Evolutionary conservation across 1,284 basidiomycete genomes (phyloP).

Genomic region (Pterulicium gracile): DNA sequence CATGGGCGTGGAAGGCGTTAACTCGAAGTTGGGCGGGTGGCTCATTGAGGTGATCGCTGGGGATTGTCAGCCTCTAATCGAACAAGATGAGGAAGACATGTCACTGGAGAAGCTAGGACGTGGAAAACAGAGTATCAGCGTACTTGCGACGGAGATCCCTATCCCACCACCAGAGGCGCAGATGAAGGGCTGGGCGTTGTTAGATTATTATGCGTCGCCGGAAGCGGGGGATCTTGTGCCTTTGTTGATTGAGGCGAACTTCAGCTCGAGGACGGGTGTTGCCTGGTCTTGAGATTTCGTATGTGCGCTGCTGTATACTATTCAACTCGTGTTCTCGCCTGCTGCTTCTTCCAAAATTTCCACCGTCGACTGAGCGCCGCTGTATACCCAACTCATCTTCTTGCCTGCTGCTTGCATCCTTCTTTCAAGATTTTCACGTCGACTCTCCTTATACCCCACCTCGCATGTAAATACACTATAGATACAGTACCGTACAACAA

Average conservation of each 20-base stretch:
- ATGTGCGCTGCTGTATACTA: too few relatives aligned
- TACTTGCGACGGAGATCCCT: constrained; percentile 18
- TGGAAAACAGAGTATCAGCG: constrained; percentile 10
- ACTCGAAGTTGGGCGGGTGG: constrained; percentile 62
- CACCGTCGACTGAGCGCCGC: too few relatives aligned
- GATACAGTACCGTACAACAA: too few relatives aligned
- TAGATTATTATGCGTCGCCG: constrained; percentile 63
- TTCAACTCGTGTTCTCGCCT: too few relatives aligned
- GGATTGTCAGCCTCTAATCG: constrained; percentile 6
- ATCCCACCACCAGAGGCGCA: constrained; percentile 8
- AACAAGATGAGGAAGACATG: neutral
- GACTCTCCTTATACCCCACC: too few relatives aligned
- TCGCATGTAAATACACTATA: too few relatives aligned
- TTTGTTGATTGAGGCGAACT: constrained; percentile 70
- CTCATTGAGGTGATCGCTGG: constrained; percentile 20
- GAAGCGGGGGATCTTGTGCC: constrained; percentile 37
- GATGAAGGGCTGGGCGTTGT: constrained; percentile 59
- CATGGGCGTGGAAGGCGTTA: constrained; percentile 75
- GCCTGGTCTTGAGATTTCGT: too few relatives aligned
- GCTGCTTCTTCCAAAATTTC: too few relatives aligned
- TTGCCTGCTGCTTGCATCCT: too few relatives aligned
- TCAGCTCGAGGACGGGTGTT: constrained; percentile 25
- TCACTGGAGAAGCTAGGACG: constrained; percentile 10
- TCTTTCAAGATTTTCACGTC: too few relatives aligned
- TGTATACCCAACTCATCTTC: too few relatives aligned